phyloP scores from a whole-genome alignment of 2,329 filamentous ascomycete genomes.

The Epichloe scottii region DNA sequence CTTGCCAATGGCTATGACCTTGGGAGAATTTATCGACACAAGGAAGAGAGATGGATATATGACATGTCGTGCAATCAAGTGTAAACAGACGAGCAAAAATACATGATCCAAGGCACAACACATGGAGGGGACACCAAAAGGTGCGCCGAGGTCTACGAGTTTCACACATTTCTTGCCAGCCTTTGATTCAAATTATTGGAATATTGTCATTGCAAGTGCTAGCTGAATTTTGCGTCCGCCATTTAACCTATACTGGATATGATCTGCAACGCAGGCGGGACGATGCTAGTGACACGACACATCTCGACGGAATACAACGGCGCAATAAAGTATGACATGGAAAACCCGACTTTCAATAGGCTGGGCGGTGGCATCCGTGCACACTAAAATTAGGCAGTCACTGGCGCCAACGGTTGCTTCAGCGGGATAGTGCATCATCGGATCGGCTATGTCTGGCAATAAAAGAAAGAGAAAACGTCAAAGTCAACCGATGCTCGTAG shows the following conservation, averaged over 20 bases:
- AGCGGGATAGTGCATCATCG: neutral
- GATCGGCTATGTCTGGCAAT: neutral
- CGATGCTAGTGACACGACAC: too few species aligned
- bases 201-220: too few species aligned
- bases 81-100: neutral
- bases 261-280: neutral
- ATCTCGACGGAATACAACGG: too few species aligned
- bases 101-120: neutral
- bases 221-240: neutral
- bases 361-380: neutral
- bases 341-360: neutral
- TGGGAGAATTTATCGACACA: neutral
- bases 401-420: neutral
- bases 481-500: too few species aligned
- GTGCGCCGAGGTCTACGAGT: too few species aligned
- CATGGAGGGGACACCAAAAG: neutral
- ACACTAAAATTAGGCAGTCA: neutral
- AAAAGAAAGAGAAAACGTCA: too few species aligned
- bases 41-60: neutral
- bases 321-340: too few species aligned
- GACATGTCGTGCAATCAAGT: neutral
- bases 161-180: too few species aligned
- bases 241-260: neutral
- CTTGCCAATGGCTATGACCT: neutral
- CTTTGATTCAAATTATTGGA: too few species aligned